Conservation (phyloP, 805 yeast genomes). For the Yamadazyma takamatsuzukensis region DNA sequence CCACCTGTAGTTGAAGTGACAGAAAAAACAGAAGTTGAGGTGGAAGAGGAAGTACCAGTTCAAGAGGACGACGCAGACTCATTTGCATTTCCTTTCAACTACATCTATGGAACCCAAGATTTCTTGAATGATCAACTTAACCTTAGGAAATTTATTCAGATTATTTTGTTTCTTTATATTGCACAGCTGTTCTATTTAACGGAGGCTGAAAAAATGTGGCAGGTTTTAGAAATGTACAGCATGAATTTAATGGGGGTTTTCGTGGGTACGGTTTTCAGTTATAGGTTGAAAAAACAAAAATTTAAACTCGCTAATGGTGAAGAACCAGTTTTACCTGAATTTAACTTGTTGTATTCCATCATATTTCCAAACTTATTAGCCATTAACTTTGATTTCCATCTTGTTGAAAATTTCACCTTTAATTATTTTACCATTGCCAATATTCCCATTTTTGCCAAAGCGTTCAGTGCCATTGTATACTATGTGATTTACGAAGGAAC, state of each 20-base stretch:
- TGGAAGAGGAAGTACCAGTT: conserved; percentile 1
- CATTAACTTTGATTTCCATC: conserved; percentile 7
- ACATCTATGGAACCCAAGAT: conserved; percentile 33
- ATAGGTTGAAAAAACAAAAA: conserved; percentile 17
- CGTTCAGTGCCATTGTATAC: conserved; percentile 26
- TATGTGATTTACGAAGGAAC: conserved; percentile 27
- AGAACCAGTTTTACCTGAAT: conserved; percentile 32
- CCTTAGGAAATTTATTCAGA: conserved; percentile 27
- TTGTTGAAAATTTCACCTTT: conserved; percentile 26
- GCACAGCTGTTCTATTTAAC: conserved; percentile 27
- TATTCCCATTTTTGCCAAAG: conserved; percentile 21
- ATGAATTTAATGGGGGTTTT: conserved; percentile 33
- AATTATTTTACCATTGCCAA: conserved; percentile 31
- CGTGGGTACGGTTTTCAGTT: conserved; percentile 25
- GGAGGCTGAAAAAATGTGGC: conserved; percentile 16
- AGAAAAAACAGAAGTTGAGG: not conserved
- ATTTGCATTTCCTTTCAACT: conserved; percentile 21
- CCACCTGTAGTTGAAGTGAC: not conserved
- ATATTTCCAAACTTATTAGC: conserved; percentile 30
- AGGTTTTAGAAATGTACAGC: conserved; percentile 19
- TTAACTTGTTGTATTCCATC: conserved; percentile 33
- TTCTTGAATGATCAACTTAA: conserved; percentile 32
- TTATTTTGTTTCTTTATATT: conserved; percentile 26
- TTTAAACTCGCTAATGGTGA: conserved; percentile 10
- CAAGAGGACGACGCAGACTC: conserved; percentile 14